These are phyloP conservation scores for Vitis hybrid DNA, from an alignment of 177 flowering plant species.

Conservation along the genomic window DNA sequence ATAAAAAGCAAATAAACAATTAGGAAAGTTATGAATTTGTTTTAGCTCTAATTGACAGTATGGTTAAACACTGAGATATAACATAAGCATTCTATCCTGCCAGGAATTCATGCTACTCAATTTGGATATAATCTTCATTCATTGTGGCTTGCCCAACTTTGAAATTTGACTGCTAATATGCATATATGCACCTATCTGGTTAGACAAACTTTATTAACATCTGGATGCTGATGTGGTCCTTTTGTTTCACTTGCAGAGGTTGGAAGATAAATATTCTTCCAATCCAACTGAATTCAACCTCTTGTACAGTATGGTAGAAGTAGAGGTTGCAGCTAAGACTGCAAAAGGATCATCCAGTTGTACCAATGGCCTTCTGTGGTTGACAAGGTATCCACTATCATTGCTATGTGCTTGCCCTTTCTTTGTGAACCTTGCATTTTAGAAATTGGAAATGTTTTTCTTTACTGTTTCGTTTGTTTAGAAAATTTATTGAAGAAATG, in stretches of 20 bases:
- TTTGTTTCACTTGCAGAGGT: constrained; percentile 29
- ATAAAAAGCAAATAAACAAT: too few relatives aligned
- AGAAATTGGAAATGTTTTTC: not conserved
- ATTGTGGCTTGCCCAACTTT: too few relatives aligned
- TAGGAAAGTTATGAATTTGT: too few relatives aligned
- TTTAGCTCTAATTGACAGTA: too few relatives aligned
- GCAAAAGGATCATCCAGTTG: constrained; percentile 52
- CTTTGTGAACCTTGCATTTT: not conserved
- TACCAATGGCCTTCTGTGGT: constrained; percentile 61
- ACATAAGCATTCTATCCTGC: too few relatives aligned
- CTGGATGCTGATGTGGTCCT: not conserved
- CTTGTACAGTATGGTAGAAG: constrained; percentile 41
- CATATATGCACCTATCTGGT: not conserved
- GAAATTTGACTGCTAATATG: too few relatives aligned
- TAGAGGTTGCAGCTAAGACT: constrained; percentile 40
- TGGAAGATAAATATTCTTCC: constrained; percentile 42
- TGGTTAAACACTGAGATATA: too few relatives aligned
- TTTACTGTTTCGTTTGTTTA: not conserved
- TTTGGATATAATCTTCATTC: too few relatives aligned
- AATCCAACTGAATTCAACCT: constrained; percentile 30
- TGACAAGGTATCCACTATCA: constrained; percentile 36
- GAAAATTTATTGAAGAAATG: too few relatives aligned
- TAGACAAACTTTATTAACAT: not conserved
- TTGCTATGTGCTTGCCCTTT: not conserved
- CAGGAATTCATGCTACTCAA: too few relatives aligned